Conservation (phyloP, 2,329 filamentous ascomycete species). For the Phoma sp. region DNA sequence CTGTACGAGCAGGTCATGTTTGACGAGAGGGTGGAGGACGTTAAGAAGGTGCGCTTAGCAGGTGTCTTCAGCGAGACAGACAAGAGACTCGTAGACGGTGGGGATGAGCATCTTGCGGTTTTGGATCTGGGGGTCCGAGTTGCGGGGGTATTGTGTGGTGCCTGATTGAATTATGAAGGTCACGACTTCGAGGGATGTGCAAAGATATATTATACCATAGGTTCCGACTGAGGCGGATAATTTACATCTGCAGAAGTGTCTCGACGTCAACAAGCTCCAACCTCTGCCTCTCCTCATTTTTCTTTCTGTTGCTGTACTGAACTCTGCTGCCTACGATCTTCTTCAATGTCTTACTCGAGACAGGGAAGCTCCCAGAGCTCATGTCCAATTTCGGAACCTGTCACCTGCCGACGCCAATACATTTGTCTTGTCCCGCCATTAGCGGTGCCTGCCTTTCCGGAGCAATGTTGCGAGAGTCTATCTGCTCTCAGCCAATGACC, state of each 20-base stretch:
- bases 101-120: conserved; percentile 92
- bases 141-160: conserved; percentile 69
- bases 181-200: no score
- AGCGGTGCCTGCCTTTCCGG: conserved; percentile 10
- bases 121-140: conserved; percentile 85
- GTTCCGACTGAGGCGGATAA: background rate
- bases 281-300: background rate
- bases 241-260: background rate
- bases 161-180: background rate
- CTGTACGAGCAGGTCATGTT: conserved; percentile 83
- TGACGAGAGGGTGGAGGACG: conserved; percentile 82
- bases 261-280: background rate
- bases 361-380: no score
- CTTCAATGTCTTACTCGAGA: no score
- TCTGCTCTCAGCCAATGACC: conserved; percentile 6
- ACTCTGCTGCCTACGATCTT: no score
- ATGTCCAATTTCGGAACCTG: no score
- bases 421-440: background rate
- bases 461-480: background rate
- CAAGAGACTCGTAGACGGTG: conserved; percentile 91
- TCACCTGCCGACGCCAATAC: conserved; percentile 6
- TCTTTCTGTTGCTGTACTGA: background rate
- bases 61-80: conserved; percentile 92
- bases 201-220: background rate
- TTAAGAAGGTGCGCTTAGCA: conserved; percentile 90